Conservation (phyloP, 1,284 basidiomycete species). For the Rhodotorula sp. region DNA sequence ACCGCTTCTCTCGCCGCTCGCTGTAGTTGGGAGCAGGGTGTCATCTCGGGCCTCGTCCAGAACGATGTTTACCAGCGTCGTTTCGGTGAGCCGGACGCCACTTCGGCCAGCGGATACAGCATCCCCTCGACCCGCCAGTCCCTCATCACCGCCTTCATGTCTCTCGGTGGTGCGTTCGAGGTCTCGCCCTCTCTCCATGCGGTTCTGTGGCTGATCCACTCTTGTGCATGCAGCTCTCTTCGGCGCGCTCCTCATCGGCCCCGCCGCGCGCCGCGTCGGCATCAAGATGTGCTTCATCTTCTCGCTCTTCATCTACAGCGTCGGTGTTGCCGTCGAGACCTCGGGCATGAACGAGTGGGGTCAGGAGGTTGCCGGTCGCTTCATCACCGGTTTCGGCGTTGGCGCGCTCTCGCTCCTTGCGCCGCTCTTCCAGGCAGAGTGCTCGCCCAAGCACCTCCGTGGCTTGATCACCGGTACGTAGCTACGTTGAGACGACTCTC, state of each 20-base stretch:
- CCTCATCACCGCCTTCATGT: conserved; percentile 37
- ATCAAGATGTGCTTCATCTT: conserved; percentile 37
- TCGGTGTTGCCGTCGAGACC: conserved; percentile 53
- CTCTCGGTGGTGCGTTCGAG: conserved; percentile 19
- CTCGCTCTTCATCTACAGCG: conserved; percentile 51
- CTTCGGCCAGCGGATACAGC: conserved; percentile 27
- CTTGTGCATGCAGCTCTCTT: conserved; percentile 8
- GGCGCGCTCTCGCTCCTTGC: conserved; percentile 48
- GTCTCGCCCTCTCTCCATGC: too few relatives aligned
- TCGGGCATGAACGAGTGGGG: conserved; percentile 46
- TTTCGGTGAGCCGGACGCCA: conserved; percentile 34
- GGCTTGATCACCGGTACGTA: conserved; percentile 47
- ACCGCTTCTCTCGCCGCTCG: not conserved
- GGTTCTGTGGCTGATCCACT: too few relatives aligned
- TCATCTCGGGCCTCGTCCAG: conserved; percentile 32
- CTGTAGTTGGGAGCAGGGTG: conserved; percentile 37
- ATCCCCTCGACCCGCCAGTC: conserved; percentile 37
- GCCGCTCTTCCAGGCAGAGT: conserved; percentile 55
- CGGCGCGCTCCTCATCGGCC: conserved; percentile 31
- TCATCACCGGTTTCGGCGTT: conserved; percentile 41
- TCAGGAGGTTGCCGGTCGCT: conserved; percentile 52
- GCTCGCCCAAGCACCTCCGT: conserved; percentile 48
- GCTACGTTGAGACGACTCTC: not conserved
- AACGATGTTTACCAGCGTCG: conserved; percentile 33
- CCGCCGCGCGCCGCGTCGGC: conserved; percentile 20